Conservation (phyloP, 169 alveolate species). For the Sarcocystis neurona region DNA sequence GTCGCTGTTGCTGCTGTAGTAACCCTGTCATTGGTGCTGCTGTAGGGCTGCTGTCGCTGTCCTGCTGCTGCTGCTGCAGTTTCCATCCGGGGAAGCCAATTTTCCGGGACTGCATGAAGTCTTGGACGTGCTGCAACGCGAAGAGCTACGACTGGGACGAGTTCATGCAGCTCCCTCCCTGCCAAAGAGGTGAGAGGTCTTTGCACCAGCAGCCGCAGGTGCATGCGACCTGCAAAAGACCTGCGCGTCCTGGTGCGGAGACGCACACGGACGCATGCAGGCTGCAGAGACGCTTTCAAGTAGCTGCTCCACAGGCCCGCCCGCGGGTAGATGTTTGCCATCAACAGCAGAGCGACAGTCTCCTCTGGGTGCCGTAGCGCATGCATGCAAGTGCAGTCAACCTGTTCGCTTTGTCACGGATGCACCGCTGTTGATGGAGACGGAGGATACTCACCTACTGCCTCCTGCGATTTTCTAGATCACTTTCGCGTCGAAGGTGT, state of each 20-base stretch:
- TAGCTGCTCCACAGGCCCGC: neutral
- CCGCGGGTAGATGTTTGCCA: neutral
- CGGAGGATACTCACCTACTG: too few species aligned
- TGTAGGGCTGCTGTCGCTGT: too few species aligned
- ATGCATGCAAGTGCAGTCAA: neutral
- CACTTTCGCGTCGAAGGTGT: neutral
- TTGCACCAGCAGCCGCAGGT: neutral
- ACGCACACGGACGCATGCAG: neutral
- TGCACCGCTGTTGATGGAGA: too few species aligned
- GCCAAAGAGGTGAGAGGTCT: constrained; percentile 43
- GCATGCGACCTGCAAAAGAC: neutral
- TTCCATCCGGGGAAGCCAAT: constrained; percentile 51
- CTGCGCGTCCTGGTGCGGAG: neutral
- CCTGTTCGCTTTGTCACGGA: neutral
- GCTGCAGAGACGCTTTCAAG: neutral
- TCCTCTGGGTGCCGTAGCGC: neutral
- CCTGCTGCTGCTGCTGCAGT: constrained; percentile 13
- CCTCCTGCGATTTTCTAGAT: too few species aligned
- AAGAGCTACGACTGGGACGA: constrained; percentile 62
- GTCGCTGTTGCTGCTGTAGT: too few species aligned
- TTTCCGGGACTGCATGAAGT: constrained; percentile 49
- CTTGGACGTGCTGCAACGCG: constrained; percentile 64
- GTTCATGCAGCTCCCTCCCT: constrained; percentile 50
- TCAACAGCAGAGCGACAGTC: neutral
- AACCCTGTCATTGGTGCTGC: too few species aligned